Percentiles rank a stretch among this genome's conserved stretches.
Evolutionary conservation across 1,139 yeast genomes (phyloP).

Genomic region (Suhomyces bolitotheri): DNA sequence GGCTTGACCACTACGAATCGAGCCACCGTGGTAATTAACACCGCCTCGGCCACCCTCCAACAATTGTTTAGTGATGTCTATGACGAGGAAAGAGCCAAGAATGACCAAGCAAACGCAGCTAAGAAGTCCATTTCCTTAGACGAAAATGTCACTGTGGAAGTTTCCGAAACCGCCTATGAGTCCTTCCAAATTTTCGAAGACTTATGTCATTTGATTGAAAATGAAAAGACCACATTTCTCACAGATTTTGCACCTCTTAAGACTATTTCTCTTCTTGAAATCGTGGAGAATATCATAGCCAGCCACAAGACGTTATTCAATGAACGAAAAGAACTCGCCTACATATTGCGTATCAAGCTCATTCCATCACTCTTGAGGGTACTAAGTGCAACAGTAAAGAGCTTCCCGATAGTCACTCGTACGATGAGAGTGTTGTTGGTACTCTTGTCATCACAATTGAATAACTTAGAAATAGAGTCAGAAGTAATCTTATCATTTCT

Average conservation of each 20-base stretch:
- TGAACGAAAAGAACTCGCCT: conserved; percentile 63
- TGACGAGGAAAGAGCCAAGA: conserved; percentile 38
- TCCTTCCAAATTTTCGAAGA: conserved; percentile 70
- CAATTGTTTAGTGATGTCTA: conserved; percentile 77
- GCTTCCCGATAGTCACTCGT: conserved; percentile 69
- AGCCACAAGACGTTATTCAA: conserved; percentile 58
- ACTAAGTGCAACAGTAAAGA: conserved; percentile 57
- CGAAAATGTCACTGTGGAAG: conserved; percentile 40
- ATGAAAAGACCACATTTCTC: conserved; percentile 52
- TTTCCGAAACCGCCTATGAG: conserved; percentile 62
- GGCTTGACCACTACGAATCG: conserved; percentile 68
- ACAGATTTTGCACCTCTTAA: conserved; percentile 50
- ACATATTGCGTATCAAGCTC: conserved; percentile 61
- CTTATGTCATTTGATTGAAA: conserved; percentile 66
- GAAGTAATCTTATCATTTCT: conserved; percentile 77
- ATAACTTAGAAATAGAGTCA: conserved; percentile 67
- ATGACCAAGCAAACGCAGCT: conserved; percentile 6
- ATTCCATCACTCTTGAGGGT: conserved; percentile 75
- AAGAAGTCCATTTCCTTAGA: conserved; percentile 41
- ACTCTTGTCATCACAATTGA: conserved; percentile 59
- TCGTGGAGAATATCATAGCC: conserved; percentile 66
- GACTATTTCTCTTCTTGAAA: conserved; percentile 72
- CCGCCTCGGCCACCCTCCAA: conserved; percentile 91
- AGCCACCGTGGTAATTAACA: conserved; percentile 77
- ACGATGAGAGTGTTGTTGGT: conserved; percentile 69